phyloP scores from a whole-genome alignment of 202 grass and related monocot genomes.

The Sporobolus alterniflorus region DNA sequence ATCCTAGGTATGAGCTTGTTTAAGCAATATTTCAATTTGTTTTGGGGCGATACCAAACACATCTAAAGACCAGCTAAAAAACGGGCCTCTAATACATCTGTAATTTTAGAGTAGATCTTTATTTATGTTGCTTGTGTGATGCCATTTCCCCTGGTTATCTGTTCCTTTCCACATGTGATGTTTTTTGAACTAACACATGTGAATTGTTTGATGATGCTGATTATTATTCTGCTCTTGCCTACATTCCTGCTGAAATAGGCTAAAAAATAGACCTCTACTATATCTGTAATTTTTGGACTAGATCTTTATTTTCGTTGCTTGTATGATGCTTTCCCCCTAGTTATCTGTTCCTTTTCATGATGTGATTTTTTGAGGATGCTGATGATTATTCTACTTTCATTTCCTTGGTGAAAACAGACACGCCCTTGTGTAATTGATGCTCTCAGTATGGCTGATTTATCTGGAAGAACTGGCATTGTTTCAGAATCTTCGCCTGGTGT shows the following conservation, averaged over 20 bases:
- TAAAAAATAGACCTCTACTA: neutral
- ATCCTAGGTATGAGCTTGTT: neutral
- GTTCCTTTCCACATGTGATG: too few species aligned
- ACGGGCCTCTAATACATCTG: too few species aligned
- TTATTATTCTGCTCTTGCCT: too few species aligned
- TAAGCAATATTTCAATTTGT: neutral
- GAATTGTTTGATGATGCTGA: too few species aligned
- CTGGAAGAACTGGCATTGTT: slow-evolving; percentile 82
- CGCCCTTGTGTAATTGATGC: slow-evolving; percentile 73
- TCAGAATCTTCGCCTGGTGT: slow-evolving; percentile 89
- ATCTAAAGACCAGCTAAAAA: neutral
- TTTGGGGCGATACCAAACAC: neutral
- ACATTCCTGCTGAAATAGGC: neutral
- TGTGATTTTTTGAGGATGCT: slow-evolving; percentile 15
- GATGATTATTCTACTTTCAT: slow-evolving; percentile 39
- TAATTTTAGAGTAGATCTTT: too few species aligned
- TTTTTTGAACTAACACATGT: too few species aligned
- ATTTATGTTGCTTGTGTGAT: too few species aligned
- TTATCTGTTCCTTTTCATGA: neutral
- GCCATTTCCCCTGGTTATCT: too few species aligned
- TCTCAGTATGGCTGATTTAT: slow-evolving; percentile 74
- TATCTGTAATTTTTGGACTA: slow-evolving; percentile 3
- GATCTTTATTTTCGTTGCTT: slow-evolving; percentile 5
- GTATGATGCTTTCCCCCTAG: neutral
- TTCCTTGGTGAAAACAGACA: slow-evolving; percentile 59